Conservation (phyloP, 164 flowering plant species). For the Nymphaea thermarum region DNA sequence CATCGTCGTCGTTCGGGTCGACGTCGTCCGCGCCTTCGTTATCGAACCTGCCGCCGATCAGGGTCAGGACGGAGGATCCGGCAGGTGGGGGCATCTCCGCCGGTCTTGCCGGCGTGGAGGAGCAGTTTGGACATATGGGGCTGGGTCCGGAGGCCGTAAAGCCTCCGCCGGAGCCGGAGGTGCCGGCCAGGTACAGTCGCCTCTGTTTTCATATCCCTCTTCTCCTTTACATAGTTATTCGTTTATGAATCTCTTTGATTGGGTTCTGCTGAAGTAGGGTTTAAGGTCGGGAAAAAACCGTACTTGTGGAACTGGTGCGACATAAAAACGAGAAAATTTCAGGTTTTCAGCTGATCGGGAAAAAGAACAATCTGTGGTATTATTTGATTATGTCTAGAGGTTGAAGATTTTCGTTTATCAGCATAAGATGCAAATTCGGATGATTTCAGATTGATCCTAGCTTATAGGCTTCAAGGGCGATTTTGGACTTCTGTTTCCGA, state of each 20-base stretch:
- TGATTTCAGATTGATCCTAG: no score
- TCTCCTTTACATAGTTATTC: background rate
- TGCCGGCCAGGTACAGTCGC: background rate
- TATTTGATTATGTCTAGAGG: no score
- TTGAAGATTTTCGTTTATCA: no score
- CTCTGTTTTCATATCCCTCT: background rate
- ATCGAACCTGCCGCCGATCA: conserved; percentile 62
- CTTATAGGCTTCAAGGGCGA: no score
- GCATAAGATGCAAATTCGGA: no score
- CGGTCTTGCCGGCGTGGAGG: background rate
- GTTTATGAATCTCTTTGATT: background rate
- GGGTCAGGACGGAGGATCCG: conserved; percentile 47
- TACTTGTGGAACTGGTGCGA: no score
- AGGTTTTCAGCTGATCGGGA: no score
- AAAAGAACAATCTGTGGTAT: no score
- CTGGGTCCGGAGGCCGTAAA: background rate
- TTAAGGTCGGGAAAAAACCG: no score
- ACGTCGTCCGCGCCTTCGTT: conserved; percentile 61
- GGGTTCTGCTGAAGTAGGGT: background rate
- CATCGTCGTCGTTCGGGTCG: conserved; percentile 62
- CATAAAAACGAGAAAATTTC: no score
- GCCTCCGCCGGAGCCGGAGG: background rate
- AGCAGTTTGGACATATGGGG: background rate
- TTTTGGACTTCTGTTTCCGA: no score
- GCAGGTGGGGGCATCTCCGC: background rate